Conservation (phyloP, 768 basidiomycete genomes). For the Boletus bicolor region DNA sequence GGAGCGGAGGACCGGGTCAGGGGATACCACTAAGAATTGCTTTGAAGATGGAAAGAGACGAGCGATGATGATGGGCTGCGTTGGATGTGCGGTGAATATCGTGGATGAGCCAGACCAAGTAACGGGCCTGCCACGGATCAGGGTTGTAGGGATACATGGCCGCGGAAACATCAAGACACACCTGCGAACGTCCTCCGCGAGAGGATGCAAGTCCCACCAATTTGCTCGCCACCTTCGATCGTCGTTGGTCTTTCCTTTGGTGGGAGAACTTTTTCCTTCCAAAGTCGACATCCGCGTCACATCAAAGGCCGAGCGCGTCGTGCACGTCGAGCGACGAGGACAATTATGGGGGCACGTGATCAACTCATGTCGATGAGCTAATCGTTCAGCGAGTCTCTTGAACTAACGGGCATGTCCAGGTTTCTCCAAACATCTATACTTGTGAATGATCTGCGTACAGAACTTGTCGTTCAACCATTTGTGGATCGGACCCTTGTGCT, state of each 20-base stretch:
- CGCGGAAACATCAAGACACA: constrained; percentile 22
- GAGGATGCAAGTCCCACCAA: constrained; percentile 74
- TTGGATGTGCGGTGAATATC: constrained; percentile 66
- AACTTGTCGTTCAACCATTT: constrained; percentile 75
- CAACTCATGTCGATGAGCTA: no score
- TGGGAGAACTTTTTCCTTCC: constrained; percentile 34
- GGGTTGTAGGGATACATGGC: neutral
- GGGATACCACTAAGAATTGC: constrained; percentile 57
- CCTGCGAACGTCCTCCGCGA: constrained; percentile 57
- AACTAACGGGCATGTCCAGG: constrained; percentile 18
- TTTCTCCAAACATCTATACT: constrained; percentile 44
- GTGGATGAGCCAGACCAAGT: constrained; percentile 69
- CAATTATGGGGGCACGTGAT: constrained; percentile 1
- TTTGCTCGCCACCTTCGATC: constrained; percentile 54
- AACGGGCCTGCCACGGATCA: constrained; percentile 48
- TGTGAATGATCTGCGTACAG: constrained; percentile 59
- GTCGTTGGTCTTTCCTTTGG: constrained; percentile 55
- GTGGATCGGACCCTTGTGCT: constrained; percentile 82
- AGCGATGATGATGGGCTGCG: constrained; percentile 55
- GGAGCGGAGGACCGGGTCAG: constrained; percentile 44
- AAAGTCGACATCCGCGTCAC: constrained; percentile 21
- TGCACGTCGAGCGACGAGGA: neutral
- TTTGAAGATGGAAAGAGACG: constrained; percentile 69
- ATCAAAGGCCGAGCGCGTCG: neutral
- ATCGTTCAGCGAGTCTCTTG: neutral